Conservation (phyloP, 306 rosid species). For the Casuarina glauca region DNA sequence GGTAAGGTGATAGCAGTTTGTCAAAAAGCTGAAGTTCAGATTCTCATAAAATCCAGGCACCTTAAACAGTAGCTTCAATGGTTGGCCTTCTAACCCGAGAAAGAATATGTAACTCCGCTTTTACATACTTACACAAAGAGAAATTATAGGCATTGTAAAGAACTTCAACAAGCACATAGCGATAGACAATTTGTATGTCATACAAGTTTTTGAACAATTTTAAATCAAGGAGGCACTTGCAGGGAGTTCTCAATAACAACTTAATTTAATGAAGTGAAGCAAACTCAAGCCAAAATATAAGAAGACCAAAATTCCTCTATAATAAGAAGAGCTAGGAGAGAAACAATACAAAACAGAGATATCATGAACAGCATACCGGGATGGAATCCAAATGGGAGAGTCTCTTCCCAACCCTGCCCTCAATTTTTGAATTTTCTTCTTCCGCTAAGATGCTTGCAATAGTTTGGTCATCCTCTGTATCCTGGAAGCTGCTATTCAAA, state of each 20-base stretch:
- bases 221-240: conserved; percentile 1
- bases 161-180: neutral
- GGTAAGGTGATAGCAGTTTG: neutral
- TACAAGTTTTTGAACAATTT: neutral
- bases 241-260: neutral
- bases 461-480: conserved; percentile 88
- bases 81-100: neutral
- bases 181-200: neutral
- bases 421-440: conserved; percentile 45
- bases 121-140: neutral
- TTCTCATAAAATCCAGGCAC: neutral
- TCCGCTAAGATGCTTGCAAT: conserved; percentile 78
- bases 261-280: neutral
- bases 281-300: neutral
- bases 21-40: neutral
- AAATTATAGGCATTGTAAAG: neutral
- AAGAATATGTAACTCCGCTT: neutral
- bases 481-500: conserved; percentile 65
- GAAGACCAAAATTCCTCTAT: neutral
- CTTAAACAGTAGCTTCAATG: neutral
- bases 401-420: conserved; percentile 71
- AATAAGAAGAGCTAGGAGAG: neutral
- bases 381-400: conserved; percentile 93
- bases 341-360: neutral
- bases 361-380: conserved; percentile 54